Evolutionary conservation across 495 filamentous ascomycete species (phyloP).

Genomic region (Barbatosphaeria neglecta): DNA sequence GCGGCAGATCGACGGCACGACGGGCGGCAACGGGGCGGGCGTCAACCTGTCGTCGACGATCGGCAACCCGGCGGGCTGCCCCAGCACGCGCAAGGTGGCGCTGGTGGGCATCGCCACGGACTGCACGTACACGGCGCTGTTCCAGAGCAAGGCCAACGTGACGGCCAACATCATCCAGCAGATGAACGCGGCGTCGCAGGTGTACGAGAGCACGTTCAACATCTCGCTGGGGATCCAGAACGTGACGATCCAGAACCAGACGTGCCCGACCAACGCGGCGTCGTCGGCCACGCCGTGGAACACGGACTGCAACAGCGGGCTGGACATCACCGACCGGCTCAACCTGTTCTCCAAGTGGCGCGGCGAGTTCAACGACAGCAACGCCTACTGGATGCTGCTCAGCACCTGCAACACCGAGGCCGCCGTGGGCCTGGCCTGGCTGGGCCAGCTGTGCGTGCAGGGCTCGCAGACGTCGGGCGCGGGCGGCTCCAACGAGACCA

Average conservation of each 20-base stretch:
- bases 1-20: slow-evolving; percentile 38
- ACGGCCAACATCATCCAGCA: slow-evolving; percentile 64
- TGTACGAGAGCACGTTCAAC: slow-evolving; percentile 88
- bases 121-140: slow-evolving; percentile 68
- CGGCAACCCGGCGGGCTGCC: slow-evolving; percentile 71
- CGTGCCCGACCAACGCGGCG: slow-evolving; percentile 52
- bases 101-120: slow-evolving; percentile 88
- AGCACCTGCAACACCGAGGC: slow-evolving; percentile 72
- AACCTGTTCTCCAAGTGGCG: slow-evolving; percentile 87
- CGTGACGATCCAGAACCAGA: slow-evolving; percentile 56
- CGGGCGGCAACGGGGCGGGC: slow-evolving; percentile 66
- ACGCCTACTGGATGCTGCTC: slow-evolving; percentile 90
- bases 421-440: slow-evolving; percentile 90
- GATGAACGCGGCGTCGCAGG: slow-evolving; percentile 74
- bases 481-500: slow-evolving; percentile 45
- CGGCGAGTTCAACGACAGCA: slow-evolving; percentile 54
- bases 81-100: slow-evolving; percentile 76
- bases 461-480: slow-evolving; percentile 34
- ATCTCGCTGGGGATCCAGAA: slow-evolving; percentile 84
- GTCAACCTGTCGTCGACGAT: slow-evolving; percentile 77
- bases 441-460: slow-evolving; percentile 72
- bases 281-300: slow-evolving; percentile 69
- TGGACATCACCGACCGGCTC: slow-evolving; percentile 66
- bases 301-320: slow-evolving; percentile 46
- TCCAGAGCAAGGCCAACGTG: slow-evolving; percentile 48